Base-by-base conservation (phyloP, 306 rosid genomes). In the Cucumis melo region DNA sequence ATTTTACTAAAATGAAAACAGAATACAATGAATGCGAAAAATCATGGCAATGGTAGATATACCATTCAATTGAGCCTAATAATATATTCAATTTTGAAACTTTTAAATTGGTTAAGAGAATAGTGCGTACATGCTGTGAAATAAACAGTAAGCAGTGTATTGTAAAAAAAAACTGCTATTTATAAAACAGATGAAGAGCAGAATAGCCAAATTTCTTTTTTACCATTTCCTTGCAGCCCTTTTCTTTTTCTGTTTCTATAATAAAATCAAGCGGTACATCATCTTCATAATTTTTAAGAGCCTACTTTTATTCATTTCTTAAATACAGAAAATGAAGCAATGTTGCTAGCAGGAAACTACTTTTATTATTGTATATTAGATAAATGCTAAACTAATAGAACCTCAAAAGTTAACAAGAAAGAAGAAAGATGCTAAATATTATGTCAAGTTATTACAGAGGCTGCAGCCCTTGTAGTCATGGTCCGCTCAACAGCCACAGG, bases 381-480 rank as follows among this genome's bases (percentile, higher is more conserved):
- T 32, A 29, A 51, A 73, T 16, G 62, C 51, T 9, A 14, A 50
- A 72, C 61, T 9, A 9, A 46, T 48, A 73, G 39, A 73, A 73
- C 10, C 46, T 17, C 23, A 51, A 17, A 73, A 73, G 46, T 51
- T 42, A 73, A 12, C 72, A 51, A 46, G 41, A n/a, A 29, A 13
- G 76, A 80, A 74, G 60, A 48, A 34, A 13, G 67, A 36, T 14
- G 76, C 16, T 32, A 7, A 75, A 71, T 54, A 58, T 82, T 85
- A 81, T 73, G 44, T 58, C 61, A 48, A 82, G 77, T 76, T 74
- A 70, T 79, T 85, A 93, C 98, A 87, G 97, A 93, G 84, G 98
- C 97, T 38, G 98, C 96, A 76, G 98, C 94, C 82, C 97, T 88
- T 60, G 98, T 93, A 23, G 98, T 93, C 88, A 93, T 90, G 73